Percentiles rank a stretch among this genome's conserved stretches.
phyloP scores from a whole-genome alignment of 305 asterid genomes.

The Fraxinus greggii region DNA sequence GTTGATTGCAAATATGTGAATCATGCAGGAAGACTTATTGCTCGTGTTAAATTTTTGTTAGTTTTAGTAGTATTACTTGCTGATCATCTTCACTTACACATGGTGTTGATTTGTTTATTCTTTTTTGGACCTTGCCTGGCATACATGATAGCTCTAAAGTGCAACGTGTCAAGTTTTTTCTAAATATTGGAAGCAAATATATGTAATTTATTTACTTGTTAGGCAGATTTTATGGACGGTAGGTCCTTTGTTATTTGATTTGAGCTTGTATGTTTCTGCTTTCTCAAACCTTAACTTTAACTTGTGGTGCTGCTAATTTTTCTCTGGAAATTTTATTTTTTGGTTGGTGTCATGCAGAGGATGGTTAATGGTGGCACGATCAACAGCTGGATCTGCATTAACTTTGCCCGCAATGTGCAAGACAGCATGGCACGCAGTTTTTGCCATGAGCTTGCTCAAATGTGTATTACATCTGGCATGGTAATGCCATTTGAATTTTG shows the following conservation, averaged over 20 bases:
- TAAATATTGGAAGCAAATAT: background rate
- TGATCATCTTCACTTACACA: background rate
- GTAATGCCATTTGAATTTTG: constrained; percentile 30
- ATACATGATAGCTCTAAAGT: background rate
- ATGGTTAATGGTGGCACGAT: constrained; percentile 68
- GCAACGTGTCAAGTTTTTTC: background rate
- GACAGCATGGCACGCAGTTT: constrained; percentile 56
- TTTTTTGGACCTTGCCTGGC: background rate
- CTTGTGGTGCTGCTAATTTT: background rate
- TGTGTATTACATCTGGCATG: constrained; percentile 93
- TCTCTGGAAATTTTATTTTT: background rate
- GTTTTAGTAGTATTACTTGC: background rate
- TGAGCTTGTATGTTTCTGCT: background rate
- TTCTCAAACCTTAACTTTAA: background rate
- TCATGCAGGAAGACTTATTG: background rate
- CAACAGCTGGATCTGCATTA: constrained; percentile 70
- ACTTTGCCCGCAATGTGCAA: constrained; percentile 73
- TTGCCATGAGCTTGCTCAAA: constrained; percentile 77
- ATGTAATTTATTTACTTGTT: background rate
- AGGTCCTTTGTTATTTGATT: background rate
- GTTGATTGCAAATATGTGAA: background rate
- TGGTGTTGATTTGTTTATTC: background rate
- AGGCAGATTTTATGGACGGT: background rate
- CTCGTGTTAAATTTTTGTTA: background rate
- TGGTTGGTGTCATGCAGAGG: constrained; percentile 28